Evolutionary conservation across 2,329 filamentous ascomycete species (phyloP).

Genomic region (Plectosphaerella cucumerina): DNA sequence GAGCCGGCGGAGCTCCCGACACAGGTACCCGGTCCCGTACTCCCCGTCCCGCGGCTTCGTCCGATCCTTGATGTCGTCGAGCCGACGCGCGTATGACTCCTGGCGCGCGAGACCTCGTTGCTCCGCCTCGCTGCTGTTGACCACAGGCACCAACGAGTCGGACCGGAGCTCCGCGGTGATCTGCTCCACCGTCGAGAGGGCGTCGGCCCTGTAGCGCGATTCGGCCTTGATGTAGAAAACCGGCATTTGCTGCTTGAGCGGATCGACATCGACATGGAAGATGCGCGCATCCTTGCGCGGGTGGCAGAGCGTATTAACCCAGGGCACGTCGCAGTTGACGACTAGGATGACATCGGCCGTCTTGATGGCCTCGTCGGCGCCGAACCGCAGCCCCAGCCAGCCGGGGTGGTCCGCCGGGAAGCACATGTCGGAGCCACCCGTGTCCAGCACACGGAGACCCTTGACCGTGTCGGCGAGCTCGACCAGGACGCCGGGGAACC

Average conservation of each 20-base stretch:
- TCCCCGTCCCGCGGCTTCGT: constrained; percentile 54
- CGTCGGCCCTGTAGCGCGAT: constrained; percentile 63
- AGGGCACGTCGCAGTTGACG: constrained; percentile 86
- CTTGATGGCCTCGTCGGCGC: constrained; percentile 67
- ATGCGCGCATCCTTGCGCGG: constrained; percentile 49
- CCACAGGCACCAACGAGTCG: constrained; percentile 33
- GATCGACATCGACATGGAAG: constrained; percentile 63
- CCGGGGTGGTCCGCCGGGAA: constrained; percentile 68
- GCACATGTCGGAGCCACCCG: constrained; percentile 76
- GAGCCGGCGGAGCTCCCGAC: constrained; percentile 22
- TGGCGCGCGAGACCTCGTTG: constrained; percentile 51
- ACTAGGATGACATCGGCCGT: constrained; percentile 82
- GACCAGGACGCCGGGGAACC: constrained; percentile 56
- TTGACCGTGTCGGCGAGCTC: constrained; percentile 64
- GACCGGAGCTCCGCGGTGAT: constrained; percentile 58
- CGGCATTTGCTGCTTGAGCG: constrained; percentile 68
- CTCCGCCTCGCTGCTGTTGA: constrained; percentile 27
- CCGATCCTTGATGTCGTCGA: constrained; percentile 55
- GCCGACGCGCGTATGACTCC: constrained; percentile 51
- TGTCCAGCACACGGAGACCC: constrained; percentile 68
- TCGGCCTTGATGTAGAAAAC: constrained; percentile 67
- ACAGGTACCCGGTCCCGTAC: constrained; percentile 34
- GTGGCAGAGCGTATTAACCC: constrained; percentile 75
- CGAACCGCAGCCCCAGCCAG: constrained; percentile 69
- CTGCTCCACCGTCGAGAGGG: constrained; percentile 62